Evolutionary conservation across 1,284 basidiomycete species (phyloP), one percentile per base, ranked within the genome.

Genomic region (Cystobasidiaceae sp.): DNA sequence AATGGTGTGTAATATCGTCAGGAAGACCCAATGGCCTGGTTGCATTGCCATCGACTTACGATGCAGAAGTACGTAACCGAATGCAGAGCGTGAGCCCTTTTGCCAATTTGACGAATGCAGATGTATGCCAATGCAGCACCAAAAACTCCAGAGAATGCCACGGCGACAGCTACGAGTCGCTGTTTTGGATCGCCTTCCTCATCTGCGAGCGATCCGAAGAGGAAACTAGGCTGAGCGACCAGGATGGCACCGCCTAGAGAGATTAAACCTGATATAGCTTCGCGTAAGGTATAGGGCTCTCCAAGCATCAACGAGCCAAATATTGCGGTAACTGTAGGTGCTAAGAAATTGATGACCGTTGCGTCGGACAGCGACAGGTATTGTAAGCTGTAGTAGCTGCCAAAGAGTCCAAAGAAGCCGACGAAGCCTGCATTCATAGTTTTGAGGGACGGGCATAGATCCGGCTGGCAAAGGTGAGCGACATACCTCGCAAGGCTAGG

Each of bases 71-170:
- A 74, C n/a, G 39, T 23, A 21, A 74, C 72, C 3, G 58, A 62
- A 56, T 74, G 72, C 21, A 71, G 50, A 9, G 73, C 66, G 30
- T 60, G 72, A 1, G 75, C 75, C 1, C 74, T 67, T 15, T 69
- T 73, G 5, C 77, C 76, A 21, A 78, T 77, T 39, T 69, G 67
- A 11, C 76, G 74, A 46, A 78, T 76, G 15, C 73, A 72, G 52
- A 74, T 70, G 64, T 77, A 77, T 8, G 76, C 76, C 2, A 63
- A 72, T 1, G 73, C 67, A 0, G 73, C 70, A 15, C 75, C 73
- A 15, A 72, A 67, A 2, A 75, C 71, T 0, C 76, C 75, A 1
- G 73, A n/a, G 25, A 78, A 60, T 5, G 72, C 71, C 8, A 75
- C 62, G 6, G 67, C 51, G 50, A 75, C 68, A 1, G 69, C 73